Percentiles rank a stretch among this genome's conserved stretches.
phyloP scores from a whole-genome alignment of 2,329 filamentous ascomycete species.

The Fusarium irregulare region DNA sequence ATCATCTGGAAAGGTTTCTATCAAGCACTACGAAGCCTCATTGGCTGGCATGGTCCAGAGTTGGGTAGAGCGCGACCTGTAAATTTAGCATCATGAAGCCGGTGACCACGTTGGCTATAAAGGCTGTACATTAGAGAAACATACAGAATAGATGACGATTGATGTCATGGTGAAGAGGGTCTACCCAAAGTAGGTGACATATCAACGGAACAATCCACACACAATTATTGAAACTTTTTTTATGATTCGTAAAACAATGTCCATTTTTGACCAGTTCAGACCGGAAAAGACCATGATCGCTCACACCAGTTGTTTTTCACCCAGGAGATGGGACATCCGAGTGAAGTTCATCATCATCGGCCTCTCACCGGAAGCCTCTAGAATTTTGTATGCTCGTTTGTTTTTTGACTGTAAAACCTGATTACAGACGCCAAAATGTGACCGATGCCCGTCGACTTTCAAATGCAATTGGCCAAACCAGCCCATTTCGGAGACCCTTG shows the following conservation, averaged over 20 bases:
- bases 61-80: conserved; percentile 73
- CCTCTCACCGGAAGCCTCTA: conserved; percentile 51
- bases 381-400: conserved; percentile 57
- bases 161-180: conserved; percentile 2
- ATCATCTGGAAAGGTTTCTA: conserved; percentile 73
- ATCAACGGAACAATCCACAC: conserved; percentile 8
- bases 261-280: conserved; percentile 31
- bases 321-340: conserved; percentile 38
- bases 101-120: background rate
- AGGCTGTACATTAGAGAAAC: conserved; percentile 35
- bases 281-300: conserved; percentile 24
- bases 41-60: conserved; percentile 86
- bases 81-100: conserved; percentile 36
- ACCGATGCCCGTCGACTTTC: conserved; percentile 72
- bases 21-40: conserved; percentile 89
- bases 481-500: conserved; percentile 61
- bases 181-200: conserved; percentile 2
- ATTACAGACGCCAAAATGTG: conserved; percentile 75
- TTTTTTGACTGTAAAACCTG: conserved; percentile 70
- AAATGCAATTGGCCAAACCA: conserved; percentile 74
- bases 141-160: conserved; percentile 7
- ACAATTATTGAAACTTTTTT: conserved; percentile 29
- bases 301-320: conserved; percentile 35
- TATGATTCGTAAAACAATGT: conserved; percentile 32
- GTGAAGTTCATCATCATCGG: conserved; percentile 48